A percentile compares a stretch with the other conserved stretches of the same genome.
phyloP scores from a whole-genome alignment of 2,329 filamentous ascomycete genomes.

The Pseudocercospora fijiensis region DNA sequence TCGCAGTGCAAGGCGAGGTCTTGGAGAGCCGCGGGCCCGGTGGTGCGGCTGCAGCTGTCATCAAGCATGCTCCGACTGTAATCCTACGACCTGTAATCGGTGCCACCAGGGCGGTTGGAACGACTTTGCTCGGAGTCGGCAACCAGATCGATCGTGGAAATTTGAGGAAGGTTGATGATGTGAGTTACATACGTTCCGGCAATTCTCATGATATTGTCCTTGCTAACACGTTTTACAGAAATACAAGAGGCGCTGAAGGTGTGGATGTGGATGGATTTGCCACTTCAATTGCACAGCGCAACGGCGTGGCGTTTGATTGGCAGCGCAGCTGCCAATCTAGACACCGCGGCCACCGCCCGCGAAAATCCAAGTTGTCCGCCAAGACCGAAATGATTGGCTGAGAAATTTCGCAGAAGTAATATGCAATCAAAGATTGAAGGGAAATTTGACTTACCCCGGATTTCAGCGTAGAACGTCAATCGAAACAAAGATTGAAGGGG shows the following conservation, averaged over 20 bases:
- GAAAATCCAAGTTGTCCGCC: too few species aligned
- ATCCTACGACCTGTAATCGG: slow-evolving; percentile 89
- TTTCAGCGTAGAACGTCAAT: too few species aligned
- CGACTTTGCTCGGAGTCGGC: slow-evolving; percentile 86
- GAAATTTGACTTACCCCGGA: too few species aligned
- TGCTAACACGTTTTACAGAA: slow-evolving; percentile 33
- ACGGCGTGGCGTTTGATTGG: too few species aligned
- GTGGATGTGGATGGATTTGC: neutral
- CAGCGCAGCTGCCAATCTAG: too few species aligned
- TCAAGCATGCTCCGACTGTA: slow-evolving; percentile 83
- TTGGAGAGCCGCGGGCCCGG: slow-evolving; percentile 81
- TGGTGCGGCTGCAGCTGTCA: slow-evolving; percentile 75
- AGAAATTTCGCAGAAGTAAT: too few species aligned
- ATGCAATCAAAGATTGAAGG: too few species aligned
- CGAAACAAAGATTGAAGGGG: too few species aligned
- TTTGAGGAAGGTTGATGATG: slow-evolving; percentile 78
- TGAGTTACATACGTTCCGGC: slow-evolving; percentile 60
- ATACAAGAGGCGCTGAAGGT: slow-evolving; percentile 34
- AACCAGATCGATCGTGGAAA: slow-evolving; percentile 87
- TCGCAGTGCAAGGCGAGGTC: slow-evolving; percentile 88
- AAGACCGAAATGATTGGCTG: too few species aligned
- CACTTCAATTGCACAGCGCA: neutral
- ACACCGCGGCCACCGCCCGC: too few species aligned
- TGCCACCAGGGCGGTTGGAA: slow-evolving; percentile 81
- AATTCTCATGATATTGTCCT: neutral